These are phyloP conservation scores for Kluyveromyces marxianus DNA, from an alignment of 1,139 yeast genomes.

Conservation along the genomic window DNA sequence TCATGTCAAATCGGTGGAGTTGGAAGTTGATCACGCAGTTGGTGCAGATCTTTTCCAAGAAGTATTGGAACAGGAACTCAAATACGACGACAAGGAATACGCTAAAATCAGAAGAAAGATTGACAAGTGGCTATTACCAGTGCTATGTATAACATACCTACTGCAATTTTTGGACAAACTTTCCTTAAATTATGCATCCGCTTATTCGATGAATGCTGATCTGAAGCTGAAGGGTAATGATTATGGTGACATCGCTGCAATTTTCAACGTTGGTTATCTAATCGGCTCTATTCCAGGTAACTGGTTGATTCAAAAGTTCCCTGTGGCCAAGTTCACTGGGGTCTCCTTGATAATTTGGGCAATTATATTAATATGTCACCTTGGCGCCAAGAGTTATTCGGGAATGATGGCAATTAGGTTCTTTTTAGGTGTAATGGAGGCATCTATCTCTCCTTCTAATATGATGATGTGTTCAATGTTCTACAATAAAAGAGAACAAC, in stretches of 20 bases:
- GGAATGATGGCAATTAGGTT: slow-evolving; percentile 39
- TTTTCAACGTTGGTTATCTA: slow-evolving; percentile 45
- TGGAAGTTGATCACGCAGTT: slow-evolving; percentile 9
- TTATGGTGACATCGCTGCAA: slow-evolving; percentile 32
- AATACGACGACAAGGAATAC: slow-evolving; percentile 12
- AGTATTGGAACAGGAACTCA: slow-evolving; percentile 9
- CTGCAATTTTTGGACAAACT: slow-evolving; percentile 37
- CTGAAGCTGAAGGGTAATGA: slow-evolving; percentile 13
- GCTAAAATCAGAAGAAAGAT: slow-evolving; percentile 14
- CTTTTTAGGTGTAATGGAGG: slow-evolving; percentile 42
- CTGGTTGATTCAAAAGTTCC: slow-evolving; percentile 41
- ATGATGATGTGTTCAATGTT: slow-evolving; percentile 42
- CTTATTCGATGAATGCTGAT: slow-evolving; percentile 28
- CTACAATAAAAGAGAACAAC: slow-evolving; percentile 42
- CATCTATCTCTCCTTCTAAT: slow-evolving; percentile 43
- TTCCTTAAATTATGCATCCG: slow-evolving; percentile 34
- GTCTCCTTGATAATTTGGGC: slow-evolving; percentile 38
- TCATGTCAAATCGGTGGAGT: not conserved
- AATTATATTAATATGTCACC: slow-evolving; percentile 36
- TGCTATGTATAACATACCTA: slow-evolving; percentile 35
- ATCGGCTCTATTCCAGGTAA: slow-evolving; percentile 41
- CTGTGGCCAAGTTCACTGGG: slow-evolving; percentile 41
- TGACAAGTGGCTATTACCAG: slow-evolving; percentile 33
- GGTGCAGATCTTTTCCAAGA: slow-evolving; percentile 16
- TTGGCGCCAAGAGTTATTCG: slow-evolving; percentile 34